Evolutionary conservation across 352 stramenopile genomes (phyloP), one percentile per base, ranked within the genome.

Genomic region (Globisporangium cystogenes): DNA sequence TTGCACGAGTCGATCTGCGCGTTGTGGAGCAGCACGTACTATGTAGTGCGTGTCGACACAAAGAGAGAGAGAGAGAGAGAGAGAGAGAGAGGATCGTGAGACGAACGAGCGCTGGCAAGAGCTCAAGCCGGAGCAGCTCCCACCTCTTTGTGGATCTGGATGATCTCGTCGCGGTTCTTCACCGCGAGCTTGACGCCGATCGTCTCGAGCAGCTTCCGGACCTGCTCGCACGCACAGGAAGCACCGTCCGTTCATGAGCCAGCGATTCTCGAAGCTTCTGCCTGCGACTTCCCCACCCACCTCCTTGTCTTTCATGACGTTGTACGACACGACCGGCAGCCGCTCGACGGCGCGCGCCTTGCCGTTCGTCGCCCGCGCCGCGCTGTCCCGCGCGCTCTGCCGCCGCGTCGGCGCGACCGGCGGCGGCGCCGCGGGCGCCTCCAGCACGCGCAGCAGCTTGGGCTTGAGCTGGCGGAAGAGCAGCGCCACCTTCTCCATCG

Each of bases 61-160:
- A n/a, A n/a, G n/a, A n/a, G n/a, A n/a, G n/a, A n/a, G n/a, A n/a
- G n/a, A n/a, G n/a, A n/a, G n/a, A 37, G 31, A 45, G 16, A 12
- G 3, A 44, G 7, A 20, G 20, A 31, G 7, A 8, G 27, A 8
- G 15, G 14, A 36, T 36, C 33, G 12, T 39, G 33, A 39, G 33
- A 18, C 33, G 11, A 39, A 39, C 12, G 14, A 39, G 33, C 33
- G 33, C 14, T 2, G 1, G 12, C 14, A 5, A 18, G 16, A 29
- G 21, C 23, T 5, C 26, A 35, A 43, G 21, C 8, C 15, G 21
- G 12, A 60, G 5, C 26, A 29, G 26, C n/a, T n/a, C n/a, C n/a
- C 56, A 93, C 82, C 74, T 94, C 83, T 73, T 94, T 94, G 68
- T 94, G 83, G 51, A 89, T 87, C 55, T 90, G 77, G 58, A 94